A percentile compares a stretch with the other conserved stretches of the same genome.
These are phyloP conservation scores for Tolypocladium amazonense DNA, from an alignment of 2,329 filamentous ascomycete species.

Conservation along the genomic window DNA sequence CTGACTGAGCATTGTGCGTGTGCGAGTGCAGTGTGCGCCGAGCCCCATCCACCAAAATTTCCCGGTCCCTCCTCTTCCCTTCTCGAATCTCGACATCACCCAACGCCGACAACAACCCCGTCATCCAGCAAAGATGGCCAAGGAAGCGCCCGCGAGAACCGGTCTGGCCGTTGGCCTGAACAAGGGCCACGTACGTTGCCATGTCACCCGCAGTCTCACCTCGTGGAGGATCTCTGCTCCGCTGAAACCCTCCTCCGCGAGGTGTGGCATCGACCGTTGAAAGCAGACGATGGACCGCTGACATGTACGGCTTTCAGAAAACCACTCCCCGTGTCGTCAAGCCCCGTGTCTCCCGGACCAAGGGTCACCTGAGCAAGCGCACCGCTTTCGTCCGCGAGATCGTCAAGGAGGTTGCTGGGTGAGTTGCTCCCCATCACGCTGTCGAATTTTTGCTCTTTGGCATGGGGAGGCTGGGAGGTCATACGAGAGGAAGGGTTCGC, in stretches of 20 bases:
- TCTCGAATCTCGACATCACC: slow-evolving; percentile 14
- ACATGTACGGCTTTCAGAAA: slow-evolving; percentile 51
- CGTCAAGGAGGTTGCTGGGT: slow-evolving; percentile 97
- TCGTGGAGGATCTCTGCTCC: slow-evolving; percentile 62
- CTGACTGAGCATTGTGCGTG: neutral
- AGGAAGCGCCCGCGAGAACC: slow-evolving; percentile 45
- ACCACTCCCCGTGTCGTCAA: slow-evolving; percentile 70
- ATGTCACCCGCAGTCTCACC: slow-evolving; percentile 46
- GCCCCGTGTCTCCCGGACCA: slow-evolving; percentile 72
- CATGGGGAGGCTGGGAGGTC: neutral
- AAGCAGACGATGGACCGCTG: slow-evolving; percentile 53
- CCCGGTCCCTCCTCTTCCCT: slow-evolving; percentile 5
- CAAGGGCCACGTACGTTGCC: slow-evolving; percentile 51
- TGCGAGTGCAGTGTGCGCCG: neutral
- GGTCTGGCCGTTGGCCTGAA: slow-evolving; percentile 53
- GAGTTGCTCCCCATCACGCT: slow-evolving; percentile 27
- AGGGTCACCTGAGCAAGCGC: slow-evolving; percentile 94
- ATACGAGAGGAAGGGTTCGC: neutral
- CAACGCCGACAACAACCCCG: slow-evolving; percentile 18
- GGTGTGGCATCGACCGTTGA: slow-evolving; percentile 10
- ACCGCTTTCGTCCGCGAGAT: slow-evolving; percentile 95
- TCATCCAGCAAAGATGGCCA: slow-evolving; percentile 40
- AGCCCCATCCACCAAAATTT: slow-evolving; percentile 13
- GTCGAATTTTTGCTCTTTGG: neutral
- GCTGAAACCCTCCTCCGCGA: slow-evolving; percentile 12